phyloP scores from a whole-genome alignment of 352 stramenopile species.

The Phytophthora macrochlamydospora region DNA sequence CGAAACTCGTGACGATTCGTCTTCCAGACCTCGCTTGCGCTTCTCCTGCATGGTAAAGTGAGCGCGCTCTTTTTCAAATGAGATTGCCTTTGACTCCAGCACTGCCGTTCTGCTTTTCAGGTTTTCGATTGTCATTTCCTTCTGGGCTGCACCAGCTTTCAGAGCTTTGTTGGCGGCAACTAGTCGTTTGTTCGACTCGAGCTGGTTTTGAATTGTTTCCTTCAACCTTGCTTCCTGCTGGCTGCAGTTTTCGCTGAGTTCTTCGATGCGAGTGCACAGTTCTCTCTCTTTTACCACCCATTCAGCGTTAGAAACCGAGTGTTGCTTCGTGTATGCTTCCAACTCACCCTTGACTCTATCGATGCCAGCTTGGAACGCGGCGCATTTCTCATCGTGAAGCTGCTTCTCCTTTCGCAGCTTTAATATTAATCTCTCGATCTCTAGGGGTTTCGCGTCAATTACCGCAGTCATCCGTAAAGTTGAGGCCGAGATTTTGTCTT shows the following conservation, averaged over 20 bases:
- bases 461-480: constrained; percentile 43
- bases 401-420: constrained; percentile 14
- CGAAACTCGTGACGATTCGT: constrained; percentile 33
- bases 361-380: constrained; percentile 11
- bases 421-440: constrained; percentile 39
- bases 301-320: constrained; percentile 43
- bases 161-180: constrained; percentile 42
- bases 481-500: constrained; percentile 15
- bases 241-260: constrained; percentile 22
- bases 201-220: constrained; percentile 40
- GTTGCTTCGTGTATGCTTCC: constrained; percentile 26
- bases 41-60: constrained; percentile 45
- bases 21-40: constrained; percentile 35
- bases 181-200: constrained; percentile 50
- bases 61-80: constrained; percentile 56
- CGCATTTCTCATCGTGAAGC: constrained; percentile 5
- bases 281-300: constrained; percentile 29
- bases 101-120: constrained; percentile 41
- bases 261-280: constrained; percentile 14
- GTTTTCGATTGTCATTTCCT: constrained; percentile 15
- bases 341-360: constrained; percentile 8
- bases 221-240: constrained; percentile 43
- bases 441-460: constrained; percentile 42
- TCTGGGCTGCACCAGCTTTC: constrained; percentile 42
- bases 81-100: constrained; percentile 50